A percentile compares a stretch with the other conserved stretches of the same genome.
These are phyloP conservation scores for Naematelia encephala DNA, from an alignment of 768 basidiomycete genomes.

Conservation along the genomic window DNA sequence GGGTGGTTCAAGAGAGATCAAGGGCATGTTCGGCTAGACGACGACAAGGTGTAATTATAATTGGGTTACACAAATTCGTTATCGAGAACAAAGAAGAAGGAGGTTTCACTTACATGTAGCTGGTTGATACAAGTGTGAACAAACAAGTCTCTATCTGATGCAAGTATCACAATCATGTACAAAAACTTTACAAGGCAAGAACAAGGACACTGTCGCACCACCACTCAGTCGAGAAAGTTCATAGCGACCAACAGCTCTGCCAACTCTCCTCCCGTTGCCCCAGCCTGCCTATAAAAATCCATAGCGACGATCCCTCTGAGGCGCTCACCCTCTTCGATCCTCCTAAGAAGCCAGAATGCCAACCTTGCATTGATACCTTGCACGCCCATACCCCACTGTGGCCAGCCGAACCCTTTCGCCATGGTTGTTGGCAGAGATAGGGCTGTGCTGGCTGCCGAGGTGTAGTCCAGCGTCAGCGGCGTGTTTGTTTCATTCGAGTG, in stretches of 20 bases:
- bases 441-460: slow-evolving; percentile 77
- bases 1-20: slow-evolving; percentile 1
- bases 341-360: slow-evolving; percentile 65
- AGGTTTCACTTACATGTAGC: too few relatives aligned
- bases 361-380: slow-evolving; percentile 80
- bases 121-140: too few relatives aligned
- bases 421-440: slow-evolving; percentile 71
- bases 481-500: background rate
- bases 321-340: slow-evolving; percentile 16
- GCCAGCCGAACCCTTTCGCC: slow-evolving; percentile 82
- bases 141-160: too few relatives aligned
- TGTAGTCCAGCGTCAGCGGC: slow-evolving; percentile 67
- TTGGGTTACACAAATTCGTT: too few relatives aligned
- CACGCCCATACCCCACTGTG: slow-evolving; percentile 69
- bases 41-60: too few relatives aligned
- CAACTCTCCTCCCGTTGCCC: slow-evolving; percentile 15
- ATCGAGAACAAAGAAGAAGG: too few relatives aligned
- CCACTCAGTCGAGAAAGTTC: slow-evolving; percentile 28
- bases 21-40: slow-evolving; percentile 6
- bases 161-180: too few relatives aligned
- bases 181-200: too few relatives aligned
- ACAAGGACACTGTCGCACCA: slow-evolving; percentile 4
- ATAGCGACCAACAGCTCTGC: slow-evolving; percentile 31
- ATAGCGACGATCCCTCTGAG: slow-evolving; percentile 24
- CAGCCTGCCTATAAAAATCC: slow-evolving; percentile 38